Evolutionary conservation across 305 asterid species (phyloP).

Genomic region (Fraxinus floribunda): DNA sequence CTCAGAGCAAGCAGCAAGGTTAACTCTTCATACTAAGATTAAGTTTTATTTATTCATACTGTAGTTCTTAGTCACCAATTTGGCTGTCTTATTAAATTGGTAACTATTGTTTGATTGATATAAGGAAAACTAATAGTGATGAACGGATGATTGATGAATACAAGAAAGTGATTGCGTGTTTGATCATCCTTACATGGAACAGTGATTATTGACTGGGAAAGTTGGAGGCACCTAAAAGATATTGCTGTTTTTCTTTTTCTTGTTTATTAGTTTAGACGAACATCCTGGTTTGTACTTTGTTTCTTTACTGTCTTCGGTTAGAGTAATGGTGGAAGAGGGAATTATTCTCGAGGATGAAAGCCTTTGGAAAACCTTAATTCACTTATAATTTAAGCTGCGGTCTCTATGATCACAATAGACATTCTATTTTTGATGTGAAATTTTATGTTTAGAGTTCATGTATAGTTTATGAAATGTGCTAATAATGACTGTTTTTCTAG

Average conservation of each 20-base stretch:
- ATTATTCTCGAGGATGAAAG: neutral
- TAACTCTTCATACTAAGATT: conserved; percentile 15
- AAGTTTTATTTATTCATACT: neutral
- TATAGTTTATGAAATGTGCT: neutral
- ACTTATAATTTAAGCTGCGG: neutral
- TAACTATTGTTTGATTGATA: neutral
- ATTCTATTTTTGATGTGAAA: neutral
- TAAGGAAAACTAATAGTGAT: neutral
- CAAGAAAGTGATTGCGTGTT: conserved; percentile 3
- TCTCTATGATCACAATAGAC: neutral
- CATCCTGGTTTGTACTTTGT: neutral
- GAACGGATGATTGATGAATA: neutral
- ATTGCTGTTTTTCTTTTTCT: conserved; percentile 6
- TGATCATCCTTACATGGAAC: neutral
- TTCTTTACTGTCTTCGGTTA: neutral
- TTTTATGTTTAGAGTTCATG: neutral
- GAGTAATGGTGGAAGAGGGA: neutral
- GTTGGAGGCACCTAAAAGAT: conserved; percentile 1
- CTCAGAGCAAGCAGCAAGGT: conserved; percentile 93
- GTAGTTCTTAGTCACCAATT: neutral
- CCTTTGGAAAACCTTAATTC: neutral
- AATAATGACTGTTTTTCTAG: neutral
- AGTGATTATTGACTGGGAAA: neutral
- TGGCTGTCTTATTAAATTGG: neutral
- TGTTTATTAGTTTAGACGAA: neutral